Evolutionary conservation across 306 rosid genomes (phyloP).

Genomic region (Acacia melanoxylon): DNA sequence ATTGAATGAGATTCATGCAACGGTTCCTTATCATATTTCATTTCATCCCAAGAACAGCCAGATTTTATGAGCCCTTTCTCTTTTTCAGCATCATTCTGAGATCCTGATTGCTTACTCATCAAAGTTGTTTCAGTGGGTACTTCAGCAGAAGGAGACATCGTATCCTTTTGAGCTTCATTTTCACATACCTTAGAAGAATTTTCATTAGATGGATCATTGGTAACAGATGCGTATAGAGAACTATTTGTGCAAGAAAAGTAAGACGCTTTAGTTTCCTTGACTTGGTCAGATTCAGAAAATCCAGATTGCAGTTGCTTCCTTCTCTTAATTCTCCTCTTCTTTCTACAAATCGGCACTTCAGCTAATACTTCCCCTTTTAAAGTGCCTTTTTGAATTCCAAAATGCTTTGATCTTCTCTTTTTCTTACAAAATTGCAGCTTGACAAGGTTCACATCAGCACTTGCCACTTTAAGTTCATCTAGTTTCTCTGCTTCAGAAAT

Average conservation of each 20-base stretch:
- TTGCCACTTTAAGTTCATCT: conserved; percentile 32
- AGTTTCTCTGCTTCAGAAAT: conserved; percentile 14
- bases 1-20: conserved; percentile 45
- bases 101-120: conserved; percentile 28
- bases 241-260: conserved; percentile 18
- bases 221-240: conserved; percentile 20
- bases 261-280: conserved; percentile 19
- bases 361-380: background rate
- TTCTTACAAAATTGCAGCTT: conserved; percentile 26
- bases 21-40: conserved; percentile 36
- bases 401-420: conserved; percentile 36
- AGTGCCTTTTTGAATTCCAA: background rate
- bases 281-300: conserved; percentile 11
- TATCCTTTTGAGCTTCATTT: conserved; percentile 38
- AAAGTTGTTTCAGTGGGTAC: conserved; percentile 21
- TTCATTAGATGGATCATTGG: conserved; percentile 23
- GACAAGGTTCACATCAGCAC: background rate
- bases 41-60: conserved; percentile 44
- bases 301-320: background rate
- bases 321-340: background rate
- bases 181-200: conserved; percentile 23
- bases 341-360: background rate
- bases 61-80: conserved; percentile 37
- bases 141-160: conserved; percentile 19
- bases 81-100: conserved; percentile 32